A percentile compares a stretch with the other conserved stretches of the same genome.
These are phyloP conservation scores for Gynostemma pentaphyllum DNA, from an alignment of 306 rosid genomes.

Conservation along the genomic window DNA sequence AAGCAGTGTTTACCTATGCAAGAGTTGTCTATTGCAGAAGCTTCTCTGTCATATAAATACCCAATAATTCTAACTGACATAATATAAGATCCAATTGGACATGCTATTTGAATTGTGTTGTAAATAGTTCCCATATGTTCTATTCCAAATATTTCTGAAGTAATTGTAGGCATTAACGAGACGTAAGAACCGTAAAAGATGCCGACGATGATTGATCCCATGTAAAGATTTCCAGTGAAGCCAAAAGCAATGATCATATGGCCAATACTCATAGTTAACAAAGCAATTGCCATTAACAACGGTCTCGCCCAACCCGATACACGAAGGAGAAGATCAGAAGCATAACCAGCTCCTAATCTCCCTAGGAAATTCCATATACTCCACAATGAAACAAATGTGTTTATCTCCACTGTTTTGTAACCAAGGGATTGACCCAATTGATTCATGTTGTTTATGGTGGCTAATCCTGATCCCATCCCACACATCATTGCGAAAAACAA, in stretches of 20 bases:
- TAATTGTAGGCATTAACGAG: constrained; percentile 80
- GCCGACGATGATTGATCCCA: constrained; percentile 72
- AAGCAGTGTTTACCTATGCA: constrained; percentile 66
- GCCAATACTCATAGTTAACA: constrained; percentile 45
- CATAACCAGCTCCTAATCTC: constrained; percentile 66
- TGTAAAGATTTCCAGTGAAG: constrained; percentile 47
- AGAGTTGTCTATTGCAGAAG: constrained; percentile 21
- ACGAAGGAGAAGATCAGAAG: constrained; percentile 61
- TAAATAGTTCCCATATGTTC: constrained; percentile 75
- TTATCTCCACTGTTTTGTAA: constrained; percentile 40
- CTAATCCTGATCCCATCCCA: constrained; percentile 80
- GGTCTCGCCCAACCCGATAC: constrained; percentile 64
- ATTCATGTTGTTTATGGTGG: constrained; percentile 70
- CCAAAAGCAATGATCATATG: constrained; percentile 61
- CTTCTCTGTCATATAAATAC: constrained; percentile 53
- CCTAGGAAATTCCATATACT: constrained; percentile 93
- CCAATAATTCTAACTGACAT: constrained; percentile 67
- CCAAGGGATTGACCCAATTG: constrained; percentile 71
- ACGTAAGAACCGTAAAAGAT: constrained; percentile 75
- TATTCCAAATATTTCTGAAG: constrained; percentile 69
- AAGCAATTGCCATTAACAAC: constrained; percentile 34
- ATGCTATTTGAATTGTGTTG: constrained; percentile 58
- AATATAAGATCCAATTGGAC: constrained; percentile 74
- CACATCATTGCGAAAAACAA: constrained; percentile 53
- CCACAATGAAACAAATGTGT: constrained; percentile 65